Evolutionary conservation across 495 filamentous ascomycete genomes (phyloP).

Genomic region (Parmelia sp.): DNA sequence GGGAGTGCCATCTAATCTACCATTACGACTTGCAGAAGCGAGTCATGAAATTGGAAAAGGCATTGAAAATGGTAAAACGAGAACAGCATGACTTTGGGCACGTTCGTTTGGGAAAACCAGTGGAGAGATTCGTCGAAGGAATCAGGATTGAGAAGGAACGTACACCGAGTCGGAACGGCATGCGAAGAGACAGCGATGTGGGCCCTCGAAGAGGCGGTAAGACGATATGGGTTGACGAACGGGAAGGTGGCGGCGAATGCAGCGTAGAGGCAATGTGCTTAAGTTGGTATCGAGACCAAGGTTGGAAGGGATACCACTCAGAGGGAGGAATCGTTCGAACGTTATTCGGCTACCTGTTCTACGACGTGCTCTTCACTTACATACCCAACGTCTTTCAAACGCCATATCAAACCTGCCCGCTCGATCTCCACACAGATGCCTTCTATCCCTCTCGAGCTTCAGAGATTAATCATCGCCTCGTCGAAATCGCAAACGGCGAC

Average conservation of each 20-base stretch:
- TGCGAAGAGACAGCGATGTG: slow-evolving; percentile 31
- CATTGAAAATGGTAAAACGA: slow-evolving; percentile 73
- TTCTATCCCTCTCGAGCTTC: slow-evolving; percentile 80
- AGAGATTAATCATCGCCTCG: slow-evolving; percentile 84
- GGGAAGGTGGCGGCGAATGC: slow-evolving; percentile 62
- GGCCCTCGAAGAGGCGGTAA: slow-evolving; percentile 53
- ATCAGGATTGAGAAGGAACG: slow-evolving; percentile 62
- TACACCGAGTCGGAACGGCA: slow-evolving; percentile 23
- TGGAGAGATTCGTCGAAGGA: slow-evolving; percentile 67
- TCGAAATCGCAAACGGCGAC: slow-evolving; percentile 72
- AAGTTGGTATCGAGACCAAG: slow-evolving; percentile 69
- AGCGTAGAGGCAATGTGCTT: slow-evolving; percentile 90
- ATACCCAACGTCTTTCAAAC: slow-evolving; percentile 97
- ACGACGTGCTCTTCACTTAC: slow-evolving; percentile 88
- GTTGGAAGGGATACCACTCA: slow-evolving; percentile 91
- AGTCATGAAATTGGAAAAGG: slow-evolving; percentile 79
- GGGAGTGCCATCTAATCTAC: slow-evolving; percentile 80
- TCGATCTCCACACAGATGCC: slow-evolving; percentile 88
- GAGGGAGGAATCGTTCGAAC: slow-evolving; percentile 89
- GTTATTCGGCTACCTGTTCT: slow-evolving; percentile 78
- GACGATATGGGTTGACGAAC: slow-evolving; percentile 80
- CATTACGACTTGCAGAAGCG: slow-evolving; percentile 95
- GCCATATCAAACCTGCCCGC: slow-evolving; percentile 82
- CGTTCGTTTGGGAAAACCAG: slow-evolving; percentile 65
- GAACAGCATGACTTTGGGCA: slow-evolving; percentile 92